Evolutionary conservation across 1,139 yeast genomes (phyloP), one percentile per base, ranked within the genome.

Genomic region (Yamadazyma membranifaciens): DNA sequence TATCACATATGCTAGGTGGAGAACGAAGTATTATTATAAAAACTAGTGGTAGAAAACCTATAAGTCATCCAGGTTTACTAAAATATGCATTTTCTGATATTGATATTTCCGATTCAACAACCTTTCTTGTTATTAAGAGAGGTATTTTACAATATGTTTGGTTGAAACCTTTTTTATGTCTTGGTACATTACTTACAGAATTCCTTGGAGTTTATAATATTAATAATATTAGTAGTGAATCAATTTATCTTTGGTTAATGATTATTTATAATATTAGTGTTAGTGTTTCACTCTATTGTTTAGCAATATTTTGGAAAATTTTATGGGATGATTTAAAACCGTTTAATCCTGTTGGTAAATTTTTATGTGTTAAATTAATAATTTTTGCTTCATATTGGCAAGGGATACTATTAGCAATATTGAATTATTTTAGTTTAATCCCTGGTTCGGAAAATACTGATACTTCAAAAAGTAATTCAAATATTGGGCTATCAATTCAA

Each of bases 331-430:
- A 91, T 52, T 71, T 92, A 51, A 73, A 70, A 41, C 89, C 87
- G 0, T 91, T 84, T 64, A 76, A 87, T 40, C 98, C 98, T 2
- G 81, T 92, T 71, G 91, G 95, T 9, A 94, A 94, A 61, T 92
- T 92, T 58, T 62, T 94, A 34, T 89, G 97, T 65, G 96, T 92
- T 40, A 92, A 92, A 59, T 73, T 89, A 49, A 87, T 92, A 43
- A 91, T 94, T 42, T 92, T 92, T 70, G 97, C 96, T 29, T 87
- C 96, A 13, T 92, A 89, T 60, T 92, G 98, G 98, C 98, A 92
- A 59, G 92, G 96, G 0, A 73, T 91, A 20, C 53, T 83, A 0
- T 68, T 92, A 36, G 81, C 87, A 0, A 58, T 85, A 1, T 55
- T 87, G 31, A 80, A 75, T 47, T 73, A 74, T 50, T 60, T 80